Base-by-base conservation (phyloP, 2,329 filamentous ascomycete genomes). In the Fusarium hostae region DNA sequence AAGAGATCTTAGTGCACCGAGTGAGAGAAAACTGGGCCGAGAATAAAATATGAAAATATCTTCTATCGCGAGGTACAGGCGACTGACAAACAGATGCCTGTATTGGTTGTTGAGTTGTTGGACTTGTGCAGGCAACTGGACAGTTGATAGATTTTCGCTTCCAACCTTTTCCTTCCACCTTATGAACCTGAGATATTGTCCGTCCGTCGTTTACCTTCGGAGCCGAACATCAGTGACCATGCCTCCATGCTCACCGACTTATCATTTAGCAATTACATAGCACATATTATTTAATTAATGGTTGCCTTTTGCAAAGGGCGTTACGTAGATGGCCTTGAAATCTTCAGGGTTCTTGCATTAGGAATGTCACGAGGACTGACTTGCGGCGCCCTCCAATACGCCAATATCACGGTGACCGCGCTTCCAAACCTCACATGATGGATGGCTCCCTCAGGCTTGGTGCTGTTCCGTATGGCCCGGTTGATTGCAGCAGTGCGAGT, bases 271-370 rank as follows among this genome's bases (percentile, higher is more conserved):
- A 48, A 26, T 54, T 32, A n/a, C 41, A 16, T 20, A 47, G 28
- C 9, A 44, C n/a, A 22, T 15, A 40, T 35, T 56, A 30, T 35
- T 56, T 28, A 32, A 51, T 37, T 26, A 22, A 32, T 61, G 22
- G 18, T 24, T 50, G 13, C 37, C 43, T 56, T 39, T 63, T 56
- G 18, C 10, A 45, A 40, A 41, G 22, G n/a, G 34, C 35, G 35
- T 22, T 30, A 41, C 28, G 20, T 43, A 15, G 20, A 24, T 57
- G 16, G 37, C 12, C 39, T 39, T 50, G n/a, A 22, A 45, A 34
- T 66, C 48, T 44, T 66, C 67, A 62, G 35, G 52, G 63, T 73
- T 41, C 50, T 59, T 67, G 63, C 70, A 70, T 75, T 34, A 44
- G 41, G 26, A 34, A 55, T 52, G 62, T 67, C 70, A 74, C 62